phyloP scores from a whole-genome alignment of 2,329 filamentous ascomycete species.

The Aspergillus ruber region DNA sequence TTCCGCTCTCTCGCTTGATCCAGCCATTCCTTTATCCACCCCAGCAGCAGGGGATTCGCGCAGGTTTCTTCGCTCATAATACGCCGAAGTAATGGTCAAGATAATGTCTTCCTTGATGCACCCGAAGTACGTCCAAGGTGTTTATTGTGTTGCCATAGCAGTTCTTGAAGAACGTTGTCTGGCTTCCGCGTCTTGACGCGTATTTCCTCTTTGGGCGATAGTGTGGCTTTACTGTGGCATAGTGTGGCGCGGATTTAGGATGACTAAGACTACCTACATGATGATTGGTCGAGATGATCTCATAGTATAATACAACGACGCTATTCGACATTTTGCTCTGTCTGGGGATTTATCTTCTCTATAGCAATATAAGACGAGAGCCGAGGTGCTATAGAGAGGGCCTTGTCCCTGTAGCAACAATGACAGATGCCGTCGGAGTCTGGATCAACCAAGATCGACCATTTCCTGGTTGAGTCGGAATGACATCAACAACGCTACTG shows the following conservation, averaged over 20 bases:
- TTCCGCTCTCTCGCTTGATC: slow-evolving; percentile 63
- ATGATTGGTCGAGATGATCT: background rate
- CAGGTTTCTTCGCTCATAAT: slow-evolving; percentile 38
- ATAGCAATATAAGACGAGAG: too few relatives aligned
- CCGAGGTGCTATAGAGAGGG: too few relatives aligned
- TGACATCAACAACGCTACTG: background rate
- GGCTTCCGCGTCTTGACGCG: slow-evolving; percentile 8
- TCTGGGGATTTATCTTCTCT: too few relatives aligned
- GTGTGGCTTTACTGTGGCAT: slow-evolving; percentile 1
- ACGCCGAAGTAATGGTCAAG: background rate
- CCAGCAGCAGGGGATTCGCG: slow-evolving; percentile 64
- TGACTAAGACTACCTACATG: background rate
- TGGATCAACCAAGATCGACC: too few relatives aligned
- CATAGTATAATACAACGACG: too few relatives aligned
- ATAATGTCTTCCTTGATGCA: background rate
- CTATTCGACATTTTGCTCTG: too few relatives aligned
- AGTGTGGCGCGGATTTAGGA: background rate
- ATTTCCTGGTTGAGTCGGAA: background rate
- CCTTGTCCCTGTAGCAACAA: too few relatives aligned
- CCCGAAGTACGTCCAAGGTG: slow-evolving; percentile 1
- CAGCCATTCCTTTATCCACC: slow-evolving; percentile 72
- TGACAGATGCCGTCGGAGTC: too few relatives aligned
- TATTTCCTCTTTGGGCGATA: slow-evolving; percentile 6
- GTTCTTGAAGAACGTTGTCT: slow-evolving; percentile 1
- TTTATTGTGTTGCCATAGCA: slow-evolving; percentile 13